Conservation (phyloP, 768 basidiomycete genomes). For the Kwoniella sp. region DNA sequence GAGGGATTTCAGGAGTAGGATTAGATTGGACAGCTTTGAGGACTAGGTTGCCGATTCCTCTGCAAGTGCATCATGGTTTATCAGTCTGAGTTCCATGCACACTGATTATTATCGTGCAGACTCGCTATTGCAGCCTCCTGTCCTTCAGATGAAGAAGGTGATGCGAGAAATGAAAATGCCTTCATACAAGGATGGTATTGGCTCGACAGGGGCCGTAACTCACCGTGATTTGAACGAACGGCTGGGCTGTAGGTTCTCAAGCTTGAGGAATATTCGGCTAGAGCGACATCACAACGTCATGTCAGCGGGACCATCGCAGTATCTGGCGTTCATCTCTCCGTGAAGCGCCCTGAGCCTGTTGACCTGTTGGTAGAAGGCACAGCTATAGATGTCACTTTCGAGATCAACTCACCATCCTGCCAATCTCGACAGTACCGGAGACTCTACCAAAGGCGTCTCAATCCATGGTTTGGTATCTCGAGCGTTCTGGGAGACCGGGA, state of each 20-base stretch:
- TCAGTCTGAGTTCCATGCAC: too few species aligned
- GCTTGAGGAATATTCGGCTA: slow-evolving; percentile 44
- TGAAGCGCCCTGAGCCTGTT: too few species aligned
- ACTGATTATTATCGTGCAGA: too few species aligned
- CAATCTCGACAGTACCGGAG: slow-evolving; percentile 28
- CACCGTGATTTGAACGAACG: slow-evolving; percentile 51
- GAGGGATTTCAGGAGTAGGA: slow-evolving; percentile 11
- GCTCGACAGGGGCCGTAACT: slow-evolving; percentile 14
- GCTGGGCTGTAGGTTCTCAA: slow-evolving; percentile 46
- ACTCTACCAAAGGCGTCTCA: slow-evolving; percentile 39
- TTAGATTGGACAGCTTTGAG: slow-evolving; percentile 15
- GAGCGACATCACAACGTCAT: too few species aligned
- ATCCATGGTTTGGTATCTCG: slow-evolving; percentile 32
- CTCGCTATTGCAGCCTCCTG: too few species aligned
- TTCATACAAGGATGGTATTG: too few species aligned
- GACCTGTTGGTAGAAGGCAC: too few species aligned
- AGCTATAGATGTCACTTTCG: too few species aligned
- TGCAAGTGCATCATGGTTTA: background rate
- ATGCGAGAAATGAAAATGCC: too few species aligned
- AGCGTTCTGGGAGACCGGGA: background rate
- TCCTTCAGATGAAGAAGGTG: background rate
- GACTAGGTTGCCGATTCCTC: slow-evolving; percentile 42
- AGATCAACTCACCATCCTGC: slow-evolving; percentile 38
- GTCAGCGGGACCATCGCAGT: too few species aligned
- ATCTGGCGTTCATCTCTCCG: too few species aligned